Evolutionary conservation across 2,329 filamentous ascomycete genomes (phyloP).

Genomic region (Penicillium freii): DNA sequence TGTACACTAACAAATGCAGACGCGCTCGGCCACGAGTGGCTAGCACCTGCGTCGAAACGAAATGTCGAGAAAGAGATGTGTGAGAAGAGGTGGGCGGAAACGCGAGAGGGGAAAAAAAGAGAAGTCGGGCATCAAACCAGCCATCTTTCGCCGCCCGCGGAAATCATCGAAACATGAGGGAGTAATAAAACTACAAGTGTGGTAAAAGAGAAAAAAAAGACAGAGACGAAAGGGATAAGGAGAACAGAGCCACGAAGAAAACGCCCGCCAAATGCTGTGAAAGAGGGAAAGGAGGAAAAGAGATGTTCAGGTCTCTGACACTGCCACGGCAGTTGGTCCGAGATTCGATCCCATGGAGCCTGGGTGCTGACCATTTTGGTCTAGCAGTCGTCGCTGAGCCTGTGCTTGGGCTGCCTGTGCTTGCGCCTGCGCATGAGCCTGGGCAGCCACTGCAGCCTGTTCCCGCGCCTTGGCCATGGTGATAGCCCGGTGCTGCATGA

Average conservation of each 20-base stretch:
- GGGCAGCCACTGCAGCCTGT: slow-evolving; percentile 43
- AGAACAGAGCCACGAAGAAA: slow-evolving; percentile 21
- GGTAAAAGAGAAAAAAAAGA: slow-evolving; percentile 18
- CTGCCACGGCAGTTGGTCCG: slow-evolving; percentile 29
- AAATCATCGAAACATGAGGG: slow-evolving; percentile 24
- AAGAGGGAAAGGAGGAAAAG: slow-evolving; percentile 11
- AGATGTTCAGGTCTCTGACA: slow-evolving; percentile 33
- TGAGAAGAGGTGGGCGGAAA: slow-evolving; percentile 6
- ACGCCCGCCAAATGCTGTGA: slow-evolving; percentile 39
- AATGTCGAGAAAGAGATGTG: slow-evolving; percentile 11
- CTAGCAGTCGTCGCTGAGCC: slow-evolving; percentile 37
- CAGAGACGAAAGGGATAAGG: slow-evolving; percentile 23
- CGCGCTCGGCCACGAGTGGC: slow-evolving; percentile 4
- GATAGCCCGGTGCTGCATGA: slow-evolving; percentile 57
- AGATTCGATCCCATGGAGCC: slow-evolving; percentile 24
- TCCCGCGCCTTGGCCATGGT: slow-evolving; percentile 47
- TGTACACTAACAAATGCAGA: slow-evolving; percentile 40
- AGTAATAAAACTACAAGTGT: slow-evolving; percentile 34
- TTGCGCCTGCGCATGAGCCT: slow-evolving; percentile 44
- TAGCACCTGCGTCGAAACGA: slow-evolving; percentile 13
- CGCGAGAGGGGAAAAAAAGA: slow-evolving; percentile 4
- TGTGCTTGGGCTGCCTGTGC: slow-evolving; percentile 41
- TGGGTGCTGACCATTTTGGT: slow-evolving; percentile 29
- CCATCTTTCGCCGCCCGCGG: slow-evolving; percentile 18
- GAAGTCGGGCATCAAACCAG: slow-evolving; percentile 15